Evolutionary conservation across 495 filamentous ascomycete species (phyloP).

Genomic region (Pyrenopolyporus hunteri): DNA sequence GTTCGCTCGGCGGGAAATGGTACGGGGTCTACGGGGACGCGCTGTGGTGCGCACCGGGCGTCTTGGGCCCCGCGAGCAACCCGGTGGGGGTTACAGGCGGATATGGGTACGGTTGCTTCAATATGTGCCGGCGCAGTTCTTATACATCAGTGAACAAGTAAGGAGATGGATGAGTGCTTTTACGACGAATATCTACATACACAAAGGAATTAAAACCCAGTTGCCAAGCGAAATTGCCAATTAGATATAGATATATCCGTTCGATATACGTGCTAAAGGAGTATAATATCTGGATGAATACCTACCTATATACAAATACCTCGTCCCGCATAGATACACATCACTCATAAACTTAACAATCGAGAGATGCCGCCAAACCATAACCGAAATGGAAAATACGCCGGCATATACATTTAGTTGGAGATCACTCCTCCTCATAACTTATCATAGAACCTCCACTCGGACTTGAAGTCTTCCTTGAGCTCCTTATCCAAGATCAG

Average conservation of each 20-base stretch:
- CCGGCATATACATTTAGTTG: neutral
- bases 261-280: too few relatives aligned
- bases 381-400: neutral
- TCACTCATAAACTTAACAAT: neutral
- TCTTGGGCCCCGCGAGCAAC: conserved; percentile 37
- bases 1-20: conserved; percentile 44
- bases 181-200: too few relatives aligned
- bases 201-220: too few relatives aligned
- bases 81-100: conserved; percentile 40
- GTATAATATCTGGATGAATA: too few relatives aligned
- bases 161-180: too few relatives aligned
- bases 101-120: too few relatives aligned
- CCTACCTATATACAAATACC: neutral
- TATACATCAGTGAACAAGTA: too few relatives aligned
- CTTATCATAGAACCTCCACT: conserved; percentile 43
- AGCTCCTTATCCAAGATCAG: conserved; percentile 47
- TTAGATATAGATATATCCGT: too few relatives aligned
- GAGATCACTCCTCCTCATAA: neutral
- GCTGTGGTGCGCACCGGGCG: conserved; percentile 42
- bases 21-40: conserved; percentile 49
- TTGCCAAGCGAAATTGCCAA: too few relatives aligned
- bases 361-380: neutral
- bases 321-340: neutral
- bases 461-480: conserved; percentile 40
- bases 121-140: too few relatives aligned